These are phyloP conservation scores for Pseudopediastrum boryanum DNA, from an alignment of 139 green algal genomes.

Conservation along the genomic window DNA sequence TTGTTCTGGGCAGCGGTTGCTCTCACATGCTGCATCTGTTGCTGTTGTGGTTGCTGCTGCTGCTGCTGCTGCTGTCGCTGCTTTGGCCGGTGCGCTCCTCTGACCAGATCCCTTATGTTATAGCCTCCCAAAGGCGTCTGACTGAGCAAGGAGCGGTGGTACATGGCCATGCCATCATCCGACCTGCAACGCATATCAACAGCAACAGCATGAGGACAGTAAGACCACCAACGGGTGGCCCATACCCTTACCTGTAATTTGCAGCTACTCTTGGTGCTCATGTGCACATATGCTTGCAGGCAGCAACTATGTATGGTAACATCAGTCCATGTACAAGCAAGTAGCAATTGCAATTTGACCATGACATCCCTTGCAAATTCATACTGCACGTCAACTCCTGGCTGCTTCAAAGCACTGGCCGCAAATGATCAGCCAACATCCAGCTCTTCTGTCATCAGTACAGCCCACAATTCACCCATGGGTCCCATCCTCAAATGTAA, in stretches of 20 bases:
- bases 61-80: not conserved
- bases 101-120: not conserved
- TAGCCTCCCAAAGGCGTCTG: slow-evolving; percentile 17
- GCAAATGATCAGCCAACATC: no score
- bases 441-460: no score
- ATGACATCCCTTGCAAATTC: no score
- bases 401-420: no score
- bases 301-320: not conserved
- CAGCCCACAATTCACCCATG: no score
- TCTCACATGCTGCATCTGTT: not conserved
- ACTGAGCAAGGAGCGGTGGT: slow-evolving; percentile 22
- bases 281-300: not conserved
- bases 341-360: not conserved
- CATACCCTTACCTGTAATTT: no score
- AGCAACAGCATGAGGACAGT: no score
- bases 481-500: no score
- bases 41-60: not conserved
- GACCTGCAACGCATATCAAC: slow-evolving; percentile 14
- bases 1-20: not conserved
- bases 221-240: no score
- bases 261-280: not conserved
- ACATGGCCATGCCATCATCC: slow-evolving; percentile 11
- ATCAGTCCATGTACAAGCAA: not conserved
- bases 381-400: no score
- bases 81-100: not conserved